Evolutionary conservation across 2,329 filamentous ascomycete genomes (phyloP), one percentile per base, ranked within the genome.

Genomic region (Lasiodiplodia gonubiensis): DNA sequence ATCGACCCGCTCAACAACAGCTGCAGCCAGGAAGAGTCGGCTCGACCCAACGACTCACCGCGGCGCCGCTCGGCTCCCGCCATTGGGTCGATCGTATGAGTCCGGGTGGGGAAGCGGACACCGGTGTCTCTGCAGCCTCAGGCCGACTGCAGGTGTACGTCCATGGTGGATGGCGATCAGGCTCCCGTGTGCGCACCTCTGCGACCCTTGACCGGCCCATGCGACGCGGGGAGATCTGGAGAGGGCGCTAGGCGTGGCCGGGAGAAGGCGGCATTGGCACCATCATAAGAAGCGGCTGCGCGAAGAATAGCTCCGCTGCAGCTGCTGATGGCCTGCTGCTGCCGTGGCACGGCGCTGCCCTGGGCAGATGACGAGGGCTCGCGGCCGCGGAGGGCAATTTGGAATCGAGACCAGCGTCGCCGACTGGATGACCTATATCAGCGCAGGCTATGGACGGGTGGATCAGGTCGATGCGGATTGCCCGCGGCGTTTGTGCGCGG

Each of bases 401-500:
- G 59, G 59, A 63, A 63, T 63, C 59, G 30, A 63, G 21, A 63
- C 57, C 46, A 11, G 39, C 11, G 27, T n/a, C 39, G 8, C 18
- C 57, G 57, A 61, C 57, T 61, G 42, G 42, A 61, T 49, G 59
- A 63, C 59, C 59, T 63, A 63, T 63, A 63, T 63, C 59, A 63
- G 46, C 59, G 30, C 46, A 33, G n/a, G 59, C 33, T 63, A 63
- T 63, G 59, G 59, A 8, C 59, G 18, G 18, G 42, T 37, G 59
- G 59, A n/a, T 63, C 39, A 23, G 55, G 30, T 46, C 55, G 37
- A 23, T 12, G 18, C 16, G 25, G 59, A 51, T 30, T 63, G 59
- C 42, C 42, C 27, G 25, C 42, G 30, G 46, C 46, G 42, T 51
- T 63, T 63, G 59, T 63, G n/a, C 59, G 59, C 46, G 42, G 59